phyloP scores from a whole-genome alignment of 192 early-diverging fungal species.

The Backusella australiensis region DNA sequence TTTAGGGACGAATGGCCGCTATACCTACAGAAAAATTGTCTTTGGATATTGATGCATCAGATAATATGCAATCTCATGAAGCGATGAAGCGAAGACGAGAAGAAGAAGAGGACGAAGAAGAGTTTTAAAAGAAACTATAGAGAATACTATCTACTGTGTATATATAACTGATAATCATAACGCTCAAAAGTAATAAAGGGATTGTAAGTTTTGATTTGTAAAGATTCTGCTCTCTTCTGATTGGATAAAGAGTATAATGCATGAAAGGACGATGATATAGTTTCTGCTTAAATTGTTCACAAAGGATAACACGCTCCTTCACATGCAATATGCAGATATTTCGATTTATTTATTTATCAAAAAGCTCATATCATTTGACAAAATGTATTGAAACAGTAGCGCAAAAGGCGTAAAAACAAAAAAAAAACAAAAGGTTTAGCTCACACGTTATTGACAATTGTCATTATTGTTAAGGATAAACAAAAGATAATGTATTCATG shows the following conservation, averaged over 20 bases:
- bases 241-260: too few species aligned
- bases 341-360: too few species aligned
- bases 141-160: not conserved
- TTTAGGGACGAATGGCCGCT: not conserved
- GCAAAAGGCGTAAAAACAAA: too few species aligned
- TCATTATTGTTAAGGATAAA: too few species aligned
- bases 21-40: conserved; percentile 3
- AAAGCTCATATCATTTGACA: too few species aligned
- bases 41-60: not conserved
- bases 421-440: too few species aligned
- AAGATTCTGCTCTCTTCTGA: too few species aligned
- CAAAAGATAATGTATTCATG: too few species aligned
- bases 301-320: not conserved
- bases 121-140: conserved; percentile 13
- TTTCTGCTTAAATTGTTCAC: not conserved
- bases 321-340: not conserved
- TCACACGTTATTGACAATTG: too few species aligned
- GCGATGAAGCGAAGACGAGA: conserved; percentile 10
- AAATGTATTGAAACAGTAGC: too few species aligned
- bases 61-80: not conserved
- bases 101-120: conserved; percentile 33
- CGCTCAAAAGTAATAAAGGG: not conserved
- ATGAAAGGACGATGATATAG: too few species aligned
- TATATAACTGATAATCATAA: not conserved
- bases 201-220: not conserved